Conservation (phyloP, 768 basidiomycete species). For the Tubosaeta sp. region DNA sequence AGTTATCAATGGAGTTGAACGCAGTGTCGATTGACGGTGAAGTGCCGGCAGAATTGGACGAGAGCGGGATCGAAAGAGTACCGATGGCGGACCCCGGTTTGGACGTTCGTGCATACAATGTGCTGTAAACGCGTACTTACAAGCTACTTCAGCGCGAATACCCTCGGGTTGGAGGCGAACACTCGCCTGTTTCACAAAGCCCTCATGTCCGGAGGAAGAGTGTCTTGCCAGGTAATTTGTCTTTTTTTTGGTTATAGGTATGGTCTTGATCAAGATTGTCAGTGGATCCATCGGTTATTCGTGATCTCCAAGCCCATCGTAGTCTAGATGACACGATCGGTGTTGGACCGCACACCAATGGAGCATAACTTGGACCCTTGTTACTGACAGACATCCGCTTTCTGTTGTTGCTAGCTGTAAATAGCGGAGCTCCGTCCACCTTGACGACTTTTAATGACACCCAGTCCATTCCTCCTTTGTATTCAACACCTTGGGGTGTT, state of each 20-base stretch:
- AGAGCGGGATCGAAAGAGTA: constrained; percentile 80
- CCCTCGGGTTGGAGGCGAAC: constrained; percentile 62
- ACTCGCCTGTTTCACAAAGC: constrained; percentile 52
- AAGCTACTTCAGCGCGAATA: constrained; percentile 50
- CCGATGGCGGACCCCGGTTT: constrained; percentile 90
- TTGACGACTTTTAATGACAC: constrained; percentile 31
- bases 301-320: constrained; percentile 83
- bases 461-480: constrained; percentile 17
- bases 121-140: constrained; percentile 18
- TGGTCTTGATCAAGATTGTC: constrained; percentile 20
- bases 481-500: constrained; percentile 13
- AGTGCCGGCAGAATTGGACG: constrained; percentile 63
- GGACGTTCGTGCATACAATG: constrained; percentile 54
- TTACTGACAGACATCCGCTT: constrained; percentile 14
- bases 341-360: constrained; percentile 29
- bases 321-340: constrained; percentile 62
- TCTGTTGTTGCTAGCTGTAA: constrained; percentile 20
- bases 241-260: constrained; percentile 5
- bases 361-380: constrained; percentile 17
- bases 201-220: constrained; percentile 93
- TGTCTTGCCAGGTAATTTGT: constrained; percentile 73
- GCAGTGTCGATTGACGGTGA: constrained; percentile 73
- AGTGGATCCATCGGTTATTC: constrained; percentile 88
- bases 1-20: constrained; percentile 86
- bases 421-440: constrained; percentile 16